These are phyloP conservation scores for Fusarium liriodendri DNA, from an alignment of 2,329 filamentous ascomycete species.

Conservation along the genomic window DNA sequence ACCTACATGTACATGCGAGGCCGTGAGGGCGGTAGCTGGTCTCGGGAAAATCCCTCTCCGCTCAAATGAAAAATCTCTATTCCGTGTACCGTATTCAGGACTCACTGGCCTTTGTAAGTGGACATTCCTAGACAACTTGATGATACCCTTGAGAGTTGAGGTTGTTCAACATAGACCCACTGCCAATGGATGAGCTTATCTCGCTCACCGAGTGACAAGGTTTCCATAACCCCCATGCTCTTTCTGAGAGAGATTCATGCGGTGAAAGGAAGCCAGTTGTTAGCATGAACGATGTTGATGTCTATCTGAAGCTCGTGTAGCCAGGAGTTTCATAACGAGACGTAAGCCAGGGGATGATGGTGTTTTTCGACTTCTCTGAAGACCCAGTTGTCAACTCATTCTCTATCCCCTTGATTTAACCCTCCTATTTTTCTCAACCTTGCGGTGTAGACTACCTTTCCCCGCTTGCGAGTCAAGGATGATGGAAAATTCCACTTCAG, in stretches of 20 bases:
- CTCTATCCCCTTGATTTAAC: not conserved
- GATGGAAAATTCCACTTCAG: not conserved
- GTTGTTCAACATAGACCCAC: slow-evolving; percentile 7
- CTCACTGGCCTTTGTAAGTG: not conserved
- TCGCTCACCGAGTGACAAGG: slow-evolving; percentile 15
- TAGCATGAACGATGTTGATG: not conserved
- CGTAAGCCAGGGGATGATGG: not conserved
- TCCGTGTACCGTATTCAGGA: not conserved
- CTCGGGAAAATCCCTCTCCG: not conserved
- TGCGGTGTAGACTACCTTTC: not conserved
- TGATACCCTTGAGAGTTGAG: not conserved
- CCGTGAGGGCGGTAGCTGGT: not conserved
- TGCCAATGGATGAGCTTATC: slow-evolving; percentile 22
- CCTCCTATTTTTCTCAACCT: not conserved
- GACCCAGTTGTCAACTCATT: not conserved
- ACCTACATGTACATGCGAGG: not conserved
- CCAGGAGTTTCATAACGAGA: not conserved
- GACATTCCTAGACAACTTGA: not conserved
- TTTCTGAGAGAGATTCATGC: not conserved
- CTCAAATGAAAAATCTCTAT: not conserved
- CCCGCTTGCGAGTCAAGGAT: not conserved
- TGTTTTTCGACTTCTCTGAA: not conserved
- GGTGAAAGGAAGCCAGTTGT: not conserved
- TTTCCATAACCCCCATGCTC: not conserved
- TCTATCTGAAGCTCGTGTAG: not conserved